Evolutionary conservation across 768 basidiomycete genomes (phyloP), one percentile per base, ranked within the genome.

Genomic region (Sarcomyxa edulis): DNA sequence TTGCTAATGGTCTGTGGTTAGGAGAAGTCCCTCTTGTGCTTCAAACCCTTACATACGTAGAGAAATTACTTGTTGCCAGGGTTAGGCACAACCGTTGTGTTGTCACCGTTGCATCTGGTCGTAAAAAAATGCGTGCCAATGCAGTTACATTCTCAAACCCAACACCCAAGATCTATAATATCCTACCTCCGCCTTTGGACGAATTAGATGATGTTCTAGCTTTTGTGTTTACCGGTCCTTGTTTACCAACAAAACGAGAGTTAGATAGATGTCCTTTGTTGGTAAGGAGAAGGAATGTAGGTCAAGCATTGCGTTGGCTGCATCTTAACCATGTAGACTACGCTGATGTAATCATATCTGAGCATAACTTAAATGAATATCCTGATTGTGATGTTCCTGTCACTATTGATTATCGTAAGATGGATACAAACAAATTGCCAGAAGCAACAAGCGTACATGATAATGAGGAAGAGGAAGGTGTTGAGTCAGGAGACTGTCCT

Each of bases 1-100:
- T 67, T 7, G 60, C 56, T 2, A 60, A 58, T 37, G 57, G 56
- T 2, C 35, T 62, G 2, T 67, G 64, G 63, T 5, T 67, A 5
- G 65, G 65, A 9, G 46, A 55, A 12, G 49, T 63, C 1, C 65
- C 61, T 4, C 5, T 30, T 4, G 44, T 47, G 10, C 41, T 68
- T 4, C n/a, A 37, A 14, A 29, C 32, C 7, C 37, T 68, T 2
- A 52, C 27, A 1, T 60, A 49, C 28, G 43, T 45, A 2, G 64
- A 68, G 40, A 45, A 56, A 29, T 5, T 55, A 10, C 20, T 61
- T 27, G 49, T 61, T 5, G 42, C 56, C 14, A 30, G 48, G 3
- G 47, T 53, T 42, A 22, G 56, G 0, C 52, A 52, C 23, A 64
- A 57, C 28, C 19, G 40, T 2, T 64, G 56, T 38, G 45, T 65